Evolutionary conservation across 805 yeast genomes (phyloP).

Genomic region (Tetrapisispora arboricola): DNA sequence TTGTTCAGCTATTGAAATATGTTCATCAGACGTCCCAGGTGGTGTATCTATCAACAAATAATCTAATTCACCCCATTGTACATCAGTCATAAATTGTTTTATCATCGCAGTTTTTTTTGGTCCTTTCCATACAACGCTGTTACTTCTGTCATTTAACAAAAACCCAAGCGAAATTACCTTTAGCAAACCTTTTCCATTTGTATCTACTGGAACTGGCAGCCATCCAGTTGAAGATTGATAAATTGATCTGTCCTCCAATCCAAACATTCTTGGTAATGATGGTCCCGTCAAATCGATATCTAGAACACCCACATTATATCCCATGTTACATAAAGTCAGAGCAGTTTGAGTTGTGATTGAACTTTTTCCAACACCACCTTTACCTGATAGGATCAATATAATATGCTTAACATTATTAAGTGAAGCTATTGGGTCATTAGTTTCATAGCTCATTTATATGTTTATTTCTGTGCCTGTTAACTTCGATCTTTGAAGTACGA

Average conservation of each 20-base stretch:
- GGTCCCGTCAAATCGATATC: conserved; percentile 97
- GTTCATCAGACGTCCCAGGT: conserved; percentile 98
- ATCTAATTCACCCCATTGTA: conserved; percentile 72
- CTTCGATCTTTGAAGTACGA: too few species aligned
- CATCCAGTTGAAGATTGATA: conserved; percentile 79
- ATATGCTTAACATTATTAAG: conserved; percentile 59
- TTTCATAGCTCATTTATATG: conserved; percentile 4
- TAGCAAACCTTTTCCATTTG: conserved; percentile 35
- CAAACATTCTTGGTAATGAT: conserved; percentile 92
- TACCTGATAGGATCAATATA: conserved; percentile 77
- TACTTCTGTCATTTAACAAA: conserved; percentile 70
- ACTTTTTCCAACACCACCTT: conserved; percentile 96
- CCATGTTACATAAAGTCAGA: conserved; percentile 58
- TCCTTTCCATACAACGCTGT: conserved; percentile 95
- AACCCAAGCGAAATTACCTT: conserved; percentile 85
- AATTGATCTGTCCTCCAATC: conserved; percentile 68
- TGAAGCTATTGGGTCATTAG: conserved; percentile 24
- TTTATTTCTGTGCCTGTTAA: too few species aligned
- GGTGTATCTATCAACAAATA: conserved; percentile 91
- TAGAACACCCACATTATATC: conserved; percentile 80
- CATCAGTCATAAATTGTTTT: conserved; percentile 83
- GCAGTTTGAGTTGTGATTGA: conserved; percentile 94
- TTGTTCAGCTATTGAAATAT: conserved; percentile 92
- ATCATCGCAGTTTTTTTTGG: conserved; percentile 98
- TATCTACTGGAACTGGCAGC: conserved; percentile 64